Evolutionary conservation across 2,329 filamentous ascomycete species (phyloP).

Genomic region (Aureobasidium lini): DNA sequence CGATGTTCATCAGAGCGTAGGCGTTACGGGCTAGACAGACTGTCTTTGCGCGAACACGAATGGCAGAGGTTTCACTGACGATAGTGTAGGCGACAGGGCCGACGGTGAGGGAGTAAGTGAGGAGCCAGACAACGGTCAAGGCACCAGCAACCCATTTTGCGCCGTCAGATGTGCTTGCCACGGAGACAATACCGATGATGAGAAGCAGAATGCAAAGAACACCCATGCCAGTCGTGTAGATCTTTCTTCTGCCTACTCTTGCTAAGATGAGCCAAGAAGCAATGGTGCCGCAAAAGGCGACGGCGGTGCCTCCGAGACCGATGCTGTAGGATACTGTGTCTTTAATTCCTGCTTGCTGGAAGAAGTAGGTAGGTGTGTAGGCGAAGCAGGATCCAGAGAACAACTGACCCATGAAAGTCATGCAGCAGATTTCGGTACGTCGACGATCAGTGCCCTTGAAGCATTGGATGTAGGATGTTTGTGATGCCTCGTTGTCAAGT

Average conservation of each 20-base stretch:
- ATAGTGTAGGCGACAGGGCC: slow-evolving; percentile 34
- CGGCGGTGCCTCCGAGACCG: slow-evolving; percentile 29
- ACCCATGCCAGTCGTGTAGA: slow-evolving; percentile 27
- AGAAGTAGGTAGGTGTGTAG: slow-evolving; percentile 31
- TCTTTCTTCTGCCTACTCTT: slow-evolving; percentile 31
- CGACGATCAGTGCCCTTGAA: slow-evolving; percentile 36
- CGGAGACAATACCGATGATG: slow-evolving; percentile 32
- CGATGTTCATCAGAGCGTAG: slow-evolving; percentile 33
- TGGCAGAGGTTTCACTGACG: slow-evolving; percentile 31
- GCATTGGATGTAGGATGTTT: slow-evolving; percentile 35
- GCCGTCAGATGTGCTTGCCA: slow-evolving; percentile 27
- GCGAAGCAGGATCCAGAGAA: slow-evolving; percentile 36
- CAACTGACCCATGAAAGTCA: slow-evolving; percentile 38
- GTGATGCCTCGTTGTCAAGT: slow-evolving; percentile 12
- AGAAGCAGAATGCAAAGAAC: background rate
- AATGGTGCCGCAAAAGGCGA: slow-evolving; percentile 36
- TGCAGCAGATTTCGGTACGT: slow-evolving; percentile 37
- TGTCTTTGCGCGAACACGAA: slow-evolving; percentile 31
- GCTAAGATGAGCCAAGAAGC: slow-evolving; percentile 36
- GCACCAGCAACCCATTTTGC: slow-evolving; percentile 36
- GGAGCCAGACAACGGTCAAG: slow-evolving; percentile 30
- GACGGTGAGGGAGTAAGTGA: slow-evolving; percentile 31
- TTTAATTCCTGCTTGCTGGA: slow-evolving; percentile 36
- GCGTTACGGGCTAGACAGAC: slow-evolving; percentile 33
- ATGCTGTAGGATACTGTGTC: slow-evolving; percentile 34